Percentiles rank a stretch among this genome's conserved stretches.
Conservation (phyloP, 768 basidiomycete species). For the Nidularia sp. region DNA sequence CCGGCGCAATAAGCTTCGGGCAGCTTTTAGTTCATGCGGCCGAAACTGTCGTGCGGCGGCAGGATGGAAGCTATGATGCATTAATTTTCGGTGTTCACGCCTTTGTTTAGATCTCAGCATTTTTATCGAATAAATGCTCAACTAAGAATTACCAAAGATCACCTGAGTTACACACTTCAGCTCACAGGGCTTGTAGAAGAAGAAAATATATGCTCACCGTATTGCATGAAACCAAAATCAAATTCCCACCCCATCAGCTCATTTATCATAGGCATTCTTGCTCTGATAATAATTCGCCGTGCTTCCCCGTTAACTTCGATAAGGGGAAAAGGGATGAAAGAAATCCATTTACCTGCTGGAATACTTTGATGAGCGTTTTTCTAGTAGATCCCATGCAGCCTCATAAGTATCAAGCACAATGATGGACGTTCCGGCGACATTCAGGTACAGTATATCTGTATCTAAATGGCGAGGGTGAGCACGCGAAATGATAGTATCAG, state of each 20-base stretch:
- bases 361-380: slow-evolving; percentile 36
- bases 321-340: neutral
- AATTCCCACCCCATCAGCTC: slow-evolving; percentile 20
- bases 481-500: neutral
- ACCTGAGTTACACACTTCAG: no score
- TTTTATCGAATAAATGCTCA: no score
- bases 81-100: slow-evolving; percentile 13
- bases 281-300: slow-evolving; percentile 5
- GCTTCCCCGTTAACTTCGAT: neutral
- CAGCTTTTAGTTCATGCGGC: slow-evolving; percentile 11
- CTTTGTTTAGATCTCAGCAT: no score
- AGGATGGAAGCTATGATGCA: slow-evolving; percentile 14
- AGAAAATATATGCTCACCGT: slow-evolving; percentile 5
- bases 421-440: slow-evolving; percentile 17
- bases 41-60: slow-evolving; percentile 7
- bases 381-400: slow-evolving; percentile 35
- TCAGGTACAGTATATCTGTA: slow-evolving; percentile 22
- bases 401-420: slow-evolving; percentile 30
- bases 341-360: slow-evolving; percentile 21
- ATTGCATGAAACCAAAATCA: slow-evolving; percentile 12
- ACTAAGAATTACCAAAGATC: no score
- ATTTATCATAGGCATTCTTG: slow-evolving; percentile 16
- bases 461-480: slow-evolving; percentile 10
- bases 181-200: neutral
- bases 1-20: slow-evolving; percentile 11